Base-by-base conservation (phyloP, 192 early-diverging fungal species). In the Gaertneriomyces sp. region DNA sequence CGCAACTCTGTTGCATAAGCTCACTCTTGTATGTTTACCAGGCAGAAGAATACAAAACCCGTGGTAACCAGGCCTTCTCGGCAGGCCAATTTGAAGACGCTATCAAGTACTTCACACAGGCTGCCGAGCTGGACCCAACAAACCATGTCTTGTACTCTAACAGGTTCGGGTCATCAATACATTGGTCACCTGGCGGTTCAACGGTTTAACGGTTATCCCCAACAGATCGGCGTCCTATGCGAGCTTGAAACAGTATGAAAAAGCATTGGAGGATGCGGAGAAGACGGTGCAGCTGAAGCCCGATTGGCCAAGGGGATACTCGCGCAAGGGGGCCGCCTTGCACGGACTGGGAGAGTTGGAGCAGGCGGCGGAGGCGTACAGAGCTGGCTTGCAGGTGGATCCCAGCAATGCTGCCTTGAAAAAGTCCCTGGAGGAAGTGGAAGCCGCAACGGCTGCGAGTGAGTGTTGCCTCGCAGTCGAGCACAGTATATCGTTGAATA, bases 111-210 rank as follows among this genome's bases (percentile, higher is more conserved):
- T 96, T 94, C 66, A 81, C 92, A 45, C 70, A 91, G 63, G 94
- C 93, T 17, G 93, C 94, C 63, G 86, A 88, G n/a, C 76, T 89
- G 54, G 94, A 93, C 64, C 79, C 91, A 10, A 69, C 74, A 55
- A 96, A 96, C 84, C 93, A 94, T 72, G 93, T 96, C 39, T 80
- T 96, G 43, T 94, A 90, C 75, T 94, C 92, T 7, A 96, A 96
- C 84, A 66, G 83, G 83, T 80, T 33, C 25, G 25, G 44, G 7
- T 55, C 45, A 39, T 63, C 25, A 25, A 20, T 68, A 62, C 14
- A 43, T 4, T 17, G 12, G 17, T 16, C 68, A 38, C 16, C 68
- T 50, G 25, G 25, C 25, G 25, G 1, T 33, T 33, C 2, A 33
- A 33, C 25, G 25, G 25, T 2, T 63, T 20, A 62, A 62, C 19